Base-by-base conservation (phyloP, 164 flowering plant species). In the Sextonia rubra region DNA sequence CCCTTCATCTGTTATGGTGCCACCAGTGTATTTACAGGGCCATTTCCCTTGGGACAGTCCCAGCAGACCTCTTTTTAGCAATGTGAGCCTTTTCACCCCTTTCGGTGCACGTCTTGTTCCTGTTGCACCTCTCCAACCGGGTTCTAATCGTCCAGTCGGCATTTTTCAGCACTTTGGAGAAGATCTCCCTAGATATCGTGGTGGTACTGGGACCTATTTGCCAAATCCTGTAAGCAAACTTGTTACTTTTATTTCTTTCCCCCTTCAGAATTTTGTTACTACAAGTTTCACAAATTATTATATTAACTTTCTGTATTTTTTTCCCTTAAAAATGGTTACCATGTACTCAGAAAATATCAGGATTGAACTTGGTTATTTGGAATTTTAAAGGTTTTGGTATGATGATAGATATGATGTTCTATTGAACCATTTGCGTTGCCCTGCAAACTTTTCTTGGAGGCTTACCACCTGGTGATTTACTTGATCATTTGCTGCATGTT, bases 181-280 rank as follows among this genome's bases (percentile, higher is more conserved):
- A 73, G 98, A 91, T 71, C 75, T 85, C 67, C 93, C 98, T 66
- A 90, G 94, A 85, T 85, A 90, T 81, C 99, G 97, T 49, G 85
- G 89, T 80, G 99, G 99, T 68, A 96, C 98, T 17, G 99, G 99
- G 76, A 93, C 99, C 44, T 96, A 93, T 74, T 78, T 96, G 80
- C 99, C 99, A 61, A 93, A 90, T 87, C 97, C 91, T 76, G 99
- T 93, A 89, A 87, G 95, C 73, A 69, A 47, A 27, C 60, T 26
- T 64, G 24, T 71, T 64, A 44, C 63, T 18, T 32, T 11, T 73
- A 15, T 52, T 52, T 20, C 58, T 52, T 15, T 52, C n/a, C n/a
- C n/a, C 58, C 15, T 20, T 52, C n/a, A 52, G 58, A 52, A 52
- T 52, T 20, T 14, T 52, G 58, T 14, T 52, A 52, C n/a, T 20